Evolutionary conservation across 148 eudicot species (phyloP), one percentile per base, ranked within the genome.

Genomic region (Polygonum maritimum): DNA sequence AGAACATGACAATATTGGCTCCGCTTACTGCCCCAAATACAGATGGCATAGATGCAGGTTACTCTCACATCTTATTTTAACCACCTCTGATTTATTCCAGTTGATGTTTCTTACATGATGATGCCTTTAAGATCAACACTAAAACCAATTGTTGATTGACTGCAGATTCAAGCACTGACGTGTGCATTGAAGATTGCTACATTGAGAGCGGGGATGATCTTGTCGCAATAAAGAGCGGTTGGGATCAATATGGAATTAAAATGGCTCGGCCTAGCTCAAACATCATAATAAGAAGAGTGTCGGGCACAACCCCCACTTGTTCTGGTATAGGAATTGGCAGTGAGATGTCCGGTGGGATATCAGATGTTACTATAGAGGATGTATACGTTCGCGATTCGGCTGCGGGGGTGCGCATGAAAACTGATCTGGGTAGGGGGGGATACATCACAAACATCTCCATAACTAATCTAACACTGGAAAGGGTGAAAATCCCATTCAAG

Each of bases 191-290:
- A 78, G 99, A 92, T 77, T 92, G 98, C 78, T 96, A 91, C 78
- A 91, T 96, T n/a, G 99, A 92, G 85, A 92, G 99, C 15, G 99
- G 98, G 76, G 99, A 96, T 75, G 99, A 96, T 82, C 94, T 96
- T 19, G 92, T 96, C 49, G 97, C 99, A 13, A 76, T 96, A 57
- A 95, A 95, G 82, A 92, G 98, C 7, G 98, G 99, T 11, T 92
- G 99, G 99, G 99, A 95, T 76, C 92, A 95, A 47, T 92, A 87
- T 69, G 99, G 99, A 15, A 92, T 89, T 31, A 75, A 77, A 13
- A 83, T 88, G 87, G 89, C 90, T 40, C 86, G 84, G 13, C 97
- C 99, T n/a, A 95, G 98, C 82, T 83, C 88, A 19, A 88, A 92
- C 86, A 91, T 95, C 33, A 83, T 88, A 10, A 75, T 95, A 22